Base-by-base conservation (phyloP, 768 basidiomycete genomes). In the Amanita fuliginea region DNA sequence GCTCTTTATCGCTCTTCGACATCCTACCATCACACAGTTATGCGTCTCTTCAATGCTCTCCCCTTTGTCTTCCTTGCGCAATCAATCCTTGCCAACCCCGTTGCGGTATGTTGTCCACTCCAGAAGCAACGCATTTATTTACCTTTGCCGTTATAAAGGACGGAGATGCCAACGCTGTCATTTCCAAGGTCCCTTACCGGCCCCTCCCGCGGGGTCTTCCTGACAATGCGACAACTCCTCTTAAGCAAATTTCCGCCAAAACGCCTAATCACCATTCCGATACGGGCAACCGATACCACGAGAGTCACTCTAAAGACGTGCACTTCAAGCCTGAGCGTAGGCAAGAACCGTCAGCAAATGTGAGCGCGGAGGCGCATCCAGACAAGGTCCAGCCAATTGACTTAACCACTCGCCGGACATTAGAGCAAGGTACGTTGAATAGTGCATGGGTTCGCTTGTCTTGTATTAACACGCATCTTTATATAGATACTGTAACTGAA, bases 71-170 rank as follows among this genome's bases (percentile, higher is more conserved):
- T 60, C 28, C 47, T 60, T 39, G 32, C 59, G 13, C 51, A 30
- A n/a, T 43, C 51, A 24, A 53, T 55, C 16, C 51, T 52, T 32
- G 62, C 60, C 11, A 54, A 59, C 6, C 62, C 63, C 18, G 40
- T 60, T 46, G 19, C 16, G 18, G 47, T 48, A 48, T 32, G 47
- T 26, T 24, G 30, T 39, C 26, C 19, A 9, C 6, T 3, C 6
- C 13, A n/a, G 16, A 22, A 18, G 0, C 36, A n/a, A 28, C 11
- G 14, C 24, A 26, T 47, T 13, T 26, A 24, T 3, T 47, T 16
- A 39, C 22, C 19, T 9, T 22, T n/a, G n/a, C n/a, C 22, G 6
- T 47, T 34, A 22, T 14, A 9, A 33, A 45, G 43, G 43, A 42
- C 28, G 21, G 26, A 7, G 26, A 45, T 19, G 28, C 32, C 8